Base-by-base conservation (phyloP, 192 early-diverging fungal species). In the Backusella liffmaniae region DNA sequence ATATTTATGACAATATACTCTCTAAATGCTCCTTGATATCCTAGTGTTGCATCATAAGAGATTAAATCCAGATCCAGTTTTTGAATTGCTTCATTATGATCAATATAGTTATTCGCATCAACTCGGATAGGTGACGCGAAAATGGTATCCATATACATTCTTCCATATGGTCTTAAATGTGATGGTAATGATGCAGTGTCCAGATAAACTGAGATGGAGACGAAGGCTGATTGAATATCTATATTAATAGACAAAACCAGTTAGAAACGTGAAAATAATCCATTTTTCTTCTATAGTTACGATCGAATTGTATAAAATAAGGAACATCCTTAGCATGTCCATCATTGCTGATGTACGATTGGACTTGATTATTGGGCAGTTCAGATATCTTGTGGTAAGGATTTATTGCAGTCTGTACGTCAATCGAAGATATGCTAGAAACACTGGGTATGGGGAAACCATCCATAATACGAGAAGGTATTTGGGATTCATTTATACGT, bases 211-310 rank as follows among this genome's bases (percentile, higher is more conserved):
- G 84, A 81, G 5, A 86, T 37, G 7, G 83, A 81, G 4, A 87
- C 53, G 73, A 90, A 90, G n/a, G 82, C 80, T 1, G 88, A 90
- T 16, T 84, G 79, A 59, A 88, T 86, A 70, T 88, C 86, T 76
- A 30, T 59, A 18, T 18, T 23, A 21, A 9, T 39, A 2, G 39
- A 15, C 21, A 30, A 39, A 67, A 66, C 23, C 21, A 29, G 36
- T 70, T 70, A 36, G n/a, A 41, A 41, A 23, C n/a, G 9, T 42
- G 26, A 26, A 70, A 26, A 16, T 39, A 21, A 36, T 8, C 12
- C 66, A 18, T 39, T 16, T 30, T 59, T 15, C 13, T 7, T 13
- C 16, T 3, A 80, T 74, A 32, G 32, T 51, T 84, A 88, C 87
- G 86, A 34, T 86, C 83, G 67, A 76, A 89, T 76, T 89, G 84